phyloP scores from a whole-genome alignment of 306 rosid genomes.

The Prunus salicina region DNA sequence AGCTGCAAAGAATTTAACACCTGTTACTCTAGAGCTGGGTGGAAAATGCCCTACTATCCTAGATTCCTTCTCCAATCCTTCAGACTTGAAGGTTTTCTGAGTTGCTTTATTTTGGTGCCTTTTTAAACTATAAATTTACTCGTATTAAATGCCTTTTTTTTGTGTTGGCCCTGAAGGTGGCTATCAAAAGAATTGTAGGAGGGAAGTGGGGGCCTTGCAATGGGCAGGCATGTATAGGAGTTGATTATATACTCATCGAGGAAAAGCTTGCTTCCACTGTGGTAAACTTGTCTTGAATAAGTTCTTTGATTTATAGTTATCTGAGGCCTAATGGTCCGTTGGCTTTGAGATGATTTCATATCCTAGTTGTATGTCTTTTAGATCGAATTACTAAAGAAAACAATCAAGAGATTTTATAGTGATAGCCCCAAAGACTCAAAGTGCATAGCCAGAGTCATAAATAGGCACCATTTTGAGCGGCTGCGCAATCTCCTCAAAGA shows the following conservation, averaged over 20 bases:
- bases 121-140: background rate
- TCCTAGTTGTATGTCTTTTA: slow-evolving; percentile 19
- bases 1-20: slow-evolving; percentile 90
- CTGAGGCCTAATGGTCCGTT: background rate
- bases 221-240: slow-evolving; percentile 84
- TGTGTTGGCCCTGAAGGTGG: slow-evolving; percentile 41
- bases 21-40: slow-evolving; percentile 87
- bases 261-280: slow-evolving; percentile 47
- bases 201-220: slow-evolving; percentile 90
- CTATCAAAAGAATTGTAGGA: slow-evolving; percentile 67
- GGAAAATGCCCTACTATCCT: slow-evolving; percentile 94
- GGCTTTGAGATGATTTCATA: slow-evolving; percentile 1
- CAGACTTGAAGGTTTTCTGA: slow-evolving; percentile 57
- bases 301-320: background rate
- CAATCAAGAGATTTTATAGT: slow-evolving; percentile 53
- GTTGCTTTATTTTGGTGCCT: background rate
- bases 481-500: slow-evolving; percentile 59
- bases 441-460: slow-evolving; percentile 55
- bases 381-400: slow-evolving; percentile 61
- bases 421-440: slow-evolving; percentile 50
- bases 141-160: background rate
- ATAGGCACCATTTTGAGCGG: slow-evolving; percentile 59
- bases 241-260: slow-evolving; percentile 82
- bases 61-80: slow-evolving; percentile 55
- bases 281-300: slow-evolving; percentile 39